Percentiles rank a stretch among this genome's conserved stretches.
These are phyloP conservation scores for Brassica balearica DNA, from an alignment of 441 rosid genomes.

Conservation along the genomic window DNA sequence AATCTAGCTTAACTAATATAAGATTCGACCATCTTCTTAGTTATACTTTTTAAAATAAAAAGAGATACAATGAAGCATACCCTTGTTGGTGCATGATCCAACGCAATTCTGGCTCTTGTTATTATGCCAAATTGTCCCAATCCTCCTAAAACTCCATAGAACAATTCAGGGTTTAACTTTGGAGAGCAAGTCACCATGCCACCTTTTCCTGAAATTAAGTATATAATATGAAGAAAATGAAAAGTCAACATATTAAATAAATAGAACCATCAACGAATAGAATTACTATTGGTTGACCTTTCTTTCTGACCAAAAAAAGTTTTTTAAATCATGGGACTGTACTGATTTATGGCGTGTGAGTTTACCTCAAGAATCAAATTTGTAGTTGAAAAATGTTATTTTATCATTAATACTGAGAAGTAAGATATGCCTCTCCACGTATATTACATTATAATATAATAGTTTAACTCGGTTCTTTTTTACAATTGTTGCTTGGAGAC, in stretches of 20 bases:
- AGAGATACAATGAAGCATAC: conserved; percentile 45
- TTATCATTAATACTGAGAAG: background rate
- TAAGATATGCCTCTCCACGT: background rate
- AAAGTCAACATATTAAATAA: conserved; percentile 6
- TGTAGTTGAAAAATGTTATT: background rate
- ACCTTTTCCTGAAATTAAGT: conserved; percentile 65
- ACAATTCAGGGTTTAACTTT: conserved; percentile 64
- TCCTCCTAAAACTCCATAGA: conserved; percentile 87
- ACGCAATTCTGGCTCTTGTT: conserved; percentile 80
- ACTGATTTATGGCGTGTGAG: conserved; percentile 18
- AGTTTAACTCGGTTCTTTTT: background rate
- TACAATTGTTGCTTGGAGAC: background rate
- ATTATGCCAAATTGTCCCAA: conserved; percentile 95
- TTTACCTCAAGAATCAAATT: conserved; percentile 22
- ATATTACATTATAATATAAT: background rate
- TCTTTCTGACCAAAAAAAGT: background rate
- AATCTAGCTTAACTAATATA: conserved; percentile 5
- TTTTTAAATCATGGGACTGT: background rate
- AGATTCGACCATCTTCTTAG: background rate
- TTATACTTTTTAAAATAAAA: background rate
- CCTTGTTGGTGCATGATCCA: conserved; percentile 76
- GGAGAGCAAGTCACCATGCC: conserved; percentile 72
- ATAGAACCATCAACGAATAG: conserved; percentile 11
- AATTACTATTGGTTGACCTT: conserved; percentile 12
- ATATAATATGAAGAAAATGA: background rate